Evolutionary conservation across 78 protist genomes (phyloP).

Genomic region (Neovahlkampfia damariscottae): DNA sequence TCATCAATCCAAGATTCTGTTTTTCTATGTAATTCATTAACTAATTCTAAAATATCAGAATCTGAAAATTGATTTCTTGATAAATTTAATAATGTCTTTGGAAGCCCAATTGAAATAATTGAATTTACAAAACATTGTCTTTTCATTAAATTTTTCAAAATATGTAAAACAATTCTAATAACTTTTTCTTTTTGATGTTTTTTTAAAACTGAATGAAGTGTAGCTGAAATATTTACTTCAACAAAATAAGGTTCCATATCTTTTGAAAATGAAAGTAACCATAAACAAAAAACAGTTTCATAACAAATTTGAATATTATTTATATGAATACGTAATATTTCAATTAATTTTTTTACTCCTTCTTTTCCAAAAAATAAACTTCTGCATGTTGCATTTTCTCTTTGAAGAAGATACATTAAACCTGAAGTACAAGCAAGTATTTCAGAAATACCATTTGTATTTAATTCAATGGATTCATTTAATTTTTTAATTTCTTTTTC

Average conservation of each 20-base stretch:
- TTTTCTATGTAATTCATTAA: not conserved
- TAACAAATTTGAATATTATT: slow-evolving; percentile 33
- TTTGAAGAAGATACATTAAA: not conserved
- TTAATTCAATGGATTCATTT: too few species aligned
- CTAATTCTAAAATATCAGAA: not conserved
- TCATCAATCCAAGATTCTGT: not conserved
- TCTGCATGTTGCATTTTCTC: not conserved
- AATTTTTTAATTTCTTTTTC: too few species aligned
- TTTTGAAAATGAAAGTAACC: slow-evolving; percentile 57
- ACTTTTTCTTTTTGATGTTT: slow-evolving; percentile 41
- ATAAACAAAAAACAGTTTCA: slow-evolving; percentile 44
- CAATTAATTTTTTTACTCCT: not conserved
- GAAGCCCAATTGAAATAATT: not conserved
- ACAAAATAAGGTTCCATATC: slow-evolving; percentile 4
- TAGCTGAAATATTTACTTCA: slow-evolving; percentile 6
- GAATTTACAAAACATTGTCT: not conserved
- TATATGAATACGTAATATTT: not conserved
- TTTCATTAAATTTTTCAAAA: not conserved
- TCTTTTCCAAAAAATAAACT: not conserved
- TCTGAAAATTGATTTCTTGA: not conserved
- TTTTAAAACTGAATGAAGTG: slow-evolving; percentile 1
- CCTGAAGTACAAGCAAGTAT: not conserved
- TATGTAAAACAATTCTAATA: slow-evolving; percentile 42
- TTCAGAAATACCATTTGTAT: too few species aligned
- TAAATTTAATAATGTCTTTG: not conserved